Evolutionary conservation across 2,329 filamentous ascomycete species (phyloP).

Genomic region (Colletotrichum melonis): DNA sequence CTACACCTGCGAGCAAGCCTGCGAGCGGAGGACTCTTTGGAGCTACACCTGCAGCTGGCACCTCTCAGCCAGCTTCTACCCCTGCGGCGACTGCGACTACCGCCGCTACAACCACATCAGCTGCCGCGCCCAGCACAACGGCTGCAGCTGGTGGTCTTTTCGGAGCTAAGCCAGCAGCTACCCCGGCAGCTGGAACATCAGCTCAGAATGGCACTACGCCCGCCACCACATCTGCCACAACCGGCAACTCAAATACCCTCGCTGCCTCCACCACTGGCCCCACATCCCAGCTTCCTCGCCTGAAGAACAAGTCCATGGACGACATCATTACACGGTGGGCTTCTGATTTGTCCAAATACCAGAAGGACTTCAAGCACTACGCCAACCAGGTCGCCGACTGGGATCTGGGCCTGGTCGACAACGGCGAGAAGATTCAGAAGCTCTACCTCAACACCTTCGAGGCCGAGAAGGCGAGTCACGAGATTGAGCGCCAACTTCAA

Average conservation of each 20-base stretch:
- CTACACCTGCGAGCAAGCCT: constrained; percentile 47
- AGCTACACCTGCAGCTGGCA: constrained; percentile 42
- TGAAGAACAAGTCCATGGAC: constrained; percentile 99
- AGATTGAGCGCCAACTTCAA: constrained; percentile 91
- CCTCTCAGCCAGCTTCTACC: constrained; percentile 44
- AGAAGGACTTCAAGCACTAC: constrained; percentile 95
- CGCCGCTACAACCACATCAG: constrained; percentile 40
- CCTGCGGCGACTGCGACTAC: constrained; percentile 47
- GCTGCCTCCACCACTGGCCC: constrained; percentile 84
- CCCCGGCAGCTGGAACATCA: constrained; percentile 40
- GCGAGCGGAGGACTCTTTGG: constrained; percentile 45
- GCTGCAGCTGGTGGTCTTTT: constrained; percentile 47
- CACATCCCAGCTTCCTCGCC: constrained; percentile 83
- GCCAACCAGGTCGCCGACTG: constrained; percentile 88
- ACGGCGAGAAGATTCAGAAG: constrained; percentile 94
- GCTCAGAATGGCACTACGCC: constrained; percentile 40
- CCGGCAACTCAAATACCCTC: constrained; percentile 55
- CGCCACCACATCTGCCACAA: constrained; percentile 19
- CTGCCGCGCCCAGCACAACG: constrained; percentile 43
- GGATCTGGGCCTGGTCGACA: constrained; percentile 93
- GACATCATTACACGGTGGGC: constrained; percentile 98
- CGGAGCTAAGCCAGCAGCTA: constrained; percentile 45
- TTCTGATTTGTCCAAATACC: constrained; percentile 92
- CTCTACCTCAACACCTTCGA: constrained; percentile 93
- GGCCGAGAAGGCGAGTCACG: constrained; percentile 90